phyloP scores from a whole-genome alignment of 75 land plant species.

The Gnetum montanum region DNA sequence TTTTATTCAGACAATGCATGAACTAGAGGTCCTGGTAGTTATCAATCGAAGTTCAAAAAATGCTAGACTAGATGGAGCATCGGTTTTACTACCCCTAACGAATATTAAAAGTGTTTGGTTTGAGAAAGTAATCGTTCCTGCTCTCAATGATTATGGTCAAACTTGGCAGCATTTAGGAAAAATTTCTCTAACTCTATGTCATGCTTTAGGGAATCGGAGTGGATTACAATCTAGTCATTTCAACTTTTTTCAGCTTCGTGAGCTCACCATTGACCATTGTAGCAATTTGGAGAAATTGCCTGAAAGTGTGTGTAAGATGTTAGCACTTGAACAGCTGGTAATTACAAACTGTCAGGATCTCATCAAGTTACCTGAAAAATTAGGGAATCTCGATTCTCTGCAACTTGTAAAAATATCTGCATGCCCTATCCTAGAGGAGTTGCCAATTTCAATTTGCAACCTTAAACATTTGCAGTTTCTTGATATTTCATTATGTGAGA shows the following conservation, averaged over 20 bases:
- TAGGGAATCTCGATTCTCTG: slow-evolving; percentile 23
- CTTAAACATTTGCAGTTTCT: slow-evolving; percentile 30
- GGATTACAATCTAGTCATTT: slow-evolving; percentile 8
- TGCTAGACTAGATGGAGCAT: slow-evolving; percentile 23
- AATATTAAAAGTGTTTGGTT: slow-evolving; percentile 43
- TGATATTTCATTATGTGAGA: slow-evolving; percentile 42
- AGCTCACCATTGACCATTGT: slow-evolving; percentile 47
- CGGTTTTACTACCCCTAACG: slow-evolving; percentile 21
- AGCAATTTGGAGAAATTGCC: slow-evolving; percentile 31
- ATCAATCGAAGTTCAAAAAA: slow-evolving; percentile 18
- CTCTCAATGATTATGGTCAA: slow-evolving; percentile 6
- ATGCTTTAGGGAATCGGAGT: slow-evolving; percentile 9
- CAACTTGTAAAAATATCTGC: slow-evolving; percentile 25
- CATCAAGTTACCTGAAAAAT: slow-evolving; percentile 21
- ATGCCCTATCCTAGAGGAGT: slow-evolving; percentile 27
- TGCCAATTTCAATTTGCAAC: slow-evolving; percentile 26
- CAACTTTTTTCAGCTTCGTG: slow-evolving; percentile 25
- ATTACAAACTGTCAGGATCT: slow-evolving; percentile 44
- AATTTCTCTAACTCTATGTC: slow-evolving; percentile 37
- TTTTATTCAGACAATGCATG: slow-evolving; percentile 40
- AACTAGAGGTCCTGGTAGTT: slow-evolving; percentile 34
- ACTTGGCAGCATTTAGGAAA: slow-evolving; percentile 27
- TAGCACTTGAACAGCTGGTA: slow-evolving; percentile 20
- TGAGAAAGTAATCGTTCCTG: slow-evolving; percentile 33
- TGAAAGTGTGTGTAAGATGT: slow-evolving; percentile 18